Evolutionary conservation across 2,329 filamentous ascomycete species (phyloP).

Genomic region (Fusarium chuoi): DNA sequence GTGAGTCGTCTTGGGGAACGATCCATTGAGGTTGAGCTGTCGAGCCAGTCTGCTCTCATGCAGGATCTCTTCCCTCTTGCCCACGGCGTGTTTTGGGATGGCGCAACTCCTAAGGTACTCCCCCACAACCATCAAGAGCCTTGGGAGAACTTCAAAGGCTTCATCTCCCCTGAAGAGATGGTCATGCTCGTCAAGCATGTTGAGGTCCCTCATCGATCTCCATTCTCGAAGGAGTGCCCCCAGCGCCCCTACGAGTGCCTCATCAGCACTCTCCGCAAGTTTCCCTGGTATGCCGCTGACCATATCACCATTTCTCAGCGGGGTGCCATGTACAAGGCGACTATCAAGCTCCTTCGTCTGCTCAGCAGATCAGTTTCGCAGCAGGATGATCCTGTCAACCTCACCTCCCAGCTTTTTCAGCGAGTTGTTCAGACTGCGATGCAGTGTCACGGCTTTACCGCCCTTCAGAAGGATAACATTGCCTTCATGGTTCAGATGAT

Average conservation of each 20-base stretch:
- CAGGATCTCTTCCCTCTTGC: constrained; percentile 69
- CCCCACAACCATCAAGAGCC: constrained; percentile 51
- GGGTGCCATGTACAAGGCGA: constrained; percentile 61
- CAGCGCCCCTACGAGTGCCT: constrained; percentile 74
- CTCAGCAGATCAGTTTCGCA: constrained; percentile 57
- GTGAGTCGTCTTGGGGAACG: constrained; percentile 65
- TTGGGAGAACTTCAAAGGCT: constrained; percentile 67
- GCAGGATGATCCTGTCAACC: constrained; percentile 53
- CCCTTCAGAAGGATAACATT: constrained; percentile 70
- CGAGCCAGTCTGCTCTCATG: constrained; percentile 68
- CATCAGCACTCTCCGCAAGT: constrained; percentile 70
- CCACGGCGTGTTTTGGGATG: constrained; percentile 65
- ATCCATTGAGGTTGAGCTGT: constrained; percentile 65
- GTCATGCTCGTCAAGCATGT: constrained; percentile 72
- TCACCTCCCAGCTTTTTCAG: constrained; percentile 64
- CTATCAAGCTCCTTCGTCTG: constrained; percentile 59
- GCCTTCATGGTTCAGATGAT: constrained; percentile 54
- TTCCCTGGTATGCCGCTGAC: constrained; percentile 70
- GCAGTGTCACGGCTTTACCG: constrained; percentile 69
- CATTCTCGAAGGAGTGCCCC: constrained; percentile 68
- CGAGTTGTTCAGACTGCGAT: constrained; percentile 64
- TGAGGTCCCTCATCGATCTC: constrained; percentile 68
- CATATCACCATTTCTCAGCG: constrained; percentile 69
- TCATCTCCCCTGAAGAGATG: constrained; percentile 71
- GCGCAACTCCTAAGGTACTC: constrained; percentile 55